Conservation (phyloP, 2,329 filamentous ascomycete species). For the Fusarium duplospermum region DNA sequence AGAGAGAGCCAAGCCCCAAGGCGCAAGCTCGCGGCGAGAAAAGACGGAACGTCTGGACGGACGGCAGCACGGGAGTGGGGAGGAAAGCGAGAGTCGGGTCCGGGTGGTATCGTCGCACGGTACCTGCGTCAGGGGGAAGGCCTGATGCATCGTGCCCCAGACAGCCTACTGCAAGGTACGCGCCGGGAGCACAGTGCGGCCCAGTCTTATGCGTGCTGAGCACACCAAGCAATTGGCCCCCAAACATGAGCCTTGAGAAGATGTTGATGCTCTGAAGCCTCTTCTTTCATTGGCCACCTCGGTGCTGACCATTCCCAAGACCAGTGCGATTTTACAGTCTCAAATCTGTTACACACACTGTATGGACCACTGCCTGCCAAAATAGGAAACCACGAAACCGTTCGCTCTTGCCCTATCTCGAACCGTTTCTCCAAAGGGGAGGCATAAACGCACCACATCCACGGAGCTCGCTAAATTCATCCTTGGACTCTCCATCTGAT, state of each 20-base stretch:
- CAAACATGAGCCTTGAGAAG: conserved; percentile 32
- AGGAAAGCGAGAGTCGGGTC: conserved; percentile 26
- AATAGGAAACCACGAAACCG: conserved; percentile 34
- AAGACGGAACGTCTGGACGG: conserved; percentile 28
- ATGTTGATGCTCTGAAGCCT: conserved; percentile 18
- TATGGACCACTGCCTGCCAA: conserved; percentile 22
- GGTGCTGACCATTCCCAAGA: neutral
- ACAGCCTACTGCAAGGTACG: conserved; percentile 45
- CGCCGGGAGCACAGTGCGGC: conserved; percentile 27
- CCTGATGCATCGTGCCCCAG: conserved; percentile 8
- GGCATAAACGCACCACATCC: conserved; percentile 28
- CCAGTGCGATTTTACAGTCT: neutral
- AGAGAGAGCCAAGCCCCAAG: conserved; percentile 27
- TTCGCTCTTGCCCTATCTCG: conserved; percentile 29
- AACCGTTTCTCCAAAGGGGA: conserved; percentile 25
- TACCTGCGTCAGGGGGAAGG: conserved; percentile 34
- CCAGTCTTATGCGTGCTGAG: conserved; percentile 11
- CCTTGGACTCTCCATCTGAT: conserved; percentile 11
- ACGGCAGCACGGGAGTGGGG: conserved; percentile 30
- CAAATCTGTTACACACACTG: neutral
- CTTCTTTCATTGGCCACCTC: conserved; percentile 21
- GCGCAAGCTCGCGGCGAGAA: conserved; percentile 44
- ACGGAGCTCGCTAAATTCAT: conserved; percentile 9
- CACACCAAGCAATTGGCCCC: conserved; percentile 35
- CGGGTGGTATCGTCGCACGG: conserved; percentile 32